These are phyloP conservation scores for Suillus discolor DNA, from an alignment of 768 basidiomycete genomes.

Conservation along the genomic window DNA sequence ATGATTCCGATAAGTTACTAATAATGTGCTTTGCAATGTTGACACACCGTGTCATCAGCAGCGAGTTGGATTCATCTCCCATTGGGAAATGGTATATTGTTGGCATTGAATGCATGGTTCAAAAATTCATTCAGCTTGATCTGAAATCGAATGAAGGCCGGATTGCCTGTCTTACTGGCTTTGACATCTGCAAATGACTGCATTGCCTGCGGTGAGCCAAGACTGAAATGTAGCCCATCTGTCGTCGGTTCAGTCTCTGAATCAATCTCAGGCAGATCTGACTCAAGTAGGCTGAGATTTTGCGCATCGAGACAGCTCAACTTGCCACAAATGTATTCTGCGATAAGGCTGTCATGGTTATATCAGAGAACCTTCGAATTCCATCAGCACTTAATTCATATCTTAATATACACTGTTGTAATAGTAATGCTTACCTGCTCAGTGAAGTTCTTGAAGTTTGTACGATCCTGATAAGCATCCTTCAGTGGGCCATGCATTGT, in stretches of 20 bases:
- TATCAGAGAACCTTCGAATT: constrained; percentile 5
- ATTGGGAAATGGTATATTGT: not conserved
- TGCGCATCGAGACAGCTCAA: not conserved
- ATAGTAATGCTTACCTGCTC: not conserved
- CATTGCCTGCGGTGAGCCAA: not conserved
- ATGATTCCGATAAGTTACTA: no score
- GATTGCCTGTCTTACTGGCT: not conserved
- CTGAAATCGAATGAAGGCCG: not conserved
- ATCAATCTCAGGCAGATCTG: not conserved
- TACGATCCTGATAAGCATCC: not conserved
- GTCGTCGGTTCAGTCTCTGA: no score
- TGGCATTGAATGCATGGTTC: not conserved
- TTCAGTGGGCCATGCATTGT: not conserved
- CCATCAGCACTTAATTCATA: not conserved
- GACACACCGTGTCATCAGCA: not conserved
- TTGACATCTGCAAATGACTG: not conserved
- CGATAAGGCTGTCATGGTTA: constrained; percentile 25
- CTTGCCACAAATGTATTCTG: not conserved
- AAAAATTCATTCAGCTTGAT: constrained; percentile 9
- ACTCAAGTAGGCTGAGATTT: not conserved
- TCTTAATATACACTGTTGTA: not conserved
- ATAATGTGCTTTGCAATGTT: no score
- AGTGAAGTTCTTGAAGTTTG: not conserved
- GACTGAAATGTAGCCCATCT: not conserved
- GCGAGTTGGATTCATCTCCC: not conserved